phyloP scores from a whole-genome alignment of 768 basidiomycete species.

The Boletus pseudopeckii region DNA sequence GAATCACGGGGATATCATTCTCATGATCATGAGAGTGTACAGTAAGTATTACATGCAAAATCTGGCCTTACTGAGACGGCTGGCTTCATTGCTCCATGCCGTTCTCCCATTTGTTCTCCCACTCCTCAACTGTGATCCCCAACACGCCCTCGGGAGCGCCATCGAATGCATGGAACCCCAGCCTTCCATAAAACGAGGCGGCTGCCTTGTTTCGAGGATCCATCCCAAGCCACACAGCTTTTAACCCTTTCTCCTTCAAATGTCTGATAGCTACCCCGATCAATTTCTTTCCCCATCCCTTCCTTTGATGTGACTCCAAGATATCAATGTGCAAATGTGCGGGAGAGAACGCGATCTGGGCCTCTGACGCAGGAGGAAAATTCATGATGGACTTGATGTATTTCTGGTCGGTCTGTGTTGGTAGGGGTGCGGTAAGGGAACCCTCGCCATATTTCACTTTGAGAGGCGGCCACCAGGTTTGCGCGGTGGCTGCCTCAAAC shows the following conservation, averaged over 20 bases:
- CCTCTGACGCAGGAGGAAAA: constrained; percentile 42
- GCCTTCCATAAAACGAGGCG: constrained; percentile 53
- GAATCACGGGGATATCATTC: no score
- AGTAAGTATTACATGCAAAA: no score
- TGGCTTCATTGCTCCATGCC: not conserved
- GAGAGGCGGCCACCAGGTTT: constrained; percentile 66
- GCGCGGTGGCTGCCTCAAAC: constrained; percentile 53
- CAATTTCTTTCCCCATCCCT: constrained; percentile 68
- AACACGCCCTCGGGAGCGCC: constrained; percentile 49
- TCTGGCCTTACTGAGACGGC: not conserved
- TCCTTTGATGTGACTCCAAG: constrained; percentile 59
- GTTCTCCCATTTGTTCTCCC: constrained; percentile 19
- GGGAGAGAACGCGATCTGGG: constrained; percentile 60
- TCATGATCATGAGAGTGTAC: no score
- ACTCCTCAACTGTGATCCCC: constrained; percentile 51
- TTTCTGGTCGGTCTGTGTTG: constrained; percentile 23
- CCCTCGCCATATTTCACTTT: constrained; percentile 49
- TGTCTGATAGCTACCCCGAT: constrained; percentile 52
- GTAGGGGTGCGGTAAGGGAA: constrained; percentile 9
- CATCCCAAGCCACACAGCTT: constrained; percentile 66
- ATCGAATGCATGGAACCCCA: constrained; percentile 60
- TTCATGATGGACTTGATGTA: constrained; percentile 37
- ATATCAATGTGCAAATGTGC: constrained; percentile 79
- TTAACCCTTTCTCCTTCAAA: constrained; percentile 44
- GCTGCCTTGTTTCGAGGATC: constrained; percentile 62